Base-by-base conservation (phyloP, 495 filamentous ascomycete species). In the Baudoinia panamericana region DNA sequence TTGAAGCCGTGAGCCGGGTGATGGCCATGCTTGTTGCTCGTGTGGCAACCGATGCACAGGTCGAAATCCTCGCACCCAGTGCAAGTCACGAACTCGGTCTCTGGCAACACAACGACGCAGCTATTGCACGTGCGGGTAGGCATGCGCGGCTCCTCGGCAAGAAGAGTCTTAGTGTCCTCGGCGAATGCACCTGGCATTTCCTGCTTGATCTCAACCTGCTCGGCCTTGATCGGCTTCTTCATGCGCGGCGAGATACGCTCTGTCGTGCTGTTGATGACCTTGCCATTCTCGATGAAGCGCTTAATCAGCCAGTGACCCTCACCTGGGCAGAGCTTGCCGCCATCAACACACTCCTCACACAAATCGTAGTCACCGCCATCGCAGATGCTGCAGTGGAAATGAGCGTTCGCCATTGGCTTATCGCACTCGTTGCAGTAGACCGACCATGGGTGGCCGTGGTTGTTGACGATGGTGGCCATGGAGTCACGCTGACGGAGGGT, bases 361-460 rank as follows among this genome's bases (percentile, higher is more conserved):
- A 99, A 73, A 53, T 99, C 90, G 54, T 84, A 99, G 60, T 99
- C 92, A 21, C 90, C 90, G 37, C 78, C 68, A 46, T 94, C 83
- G 59, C 92, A 99, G 39, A 76, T 80, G 52, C 82, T 80, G 66
- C 90, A 99, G 62, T 99, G 90, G 58, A 82, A 99, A 55, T 99
- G 90, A 17, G 71, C 72, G 48, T 84, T 75, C 24, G 76, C 67
- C 51, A 95, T 84, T 24, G 75, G 70, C 17, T 62, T 61, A 39
- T 87, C 75, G 55, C 90, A 99, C 53, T 75, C 71, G 63, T 99
- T 94, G 73, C 90, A 99, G 66, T 80, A 93, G 36, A 97, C 85
- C 25, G 71, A 75, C 57, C 71, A 75, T 31, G 63, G 57, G 36
- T 57, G 32, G 42, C 31, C 22, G 27, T 25, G 12, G 23, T 10